Evolutionary conservation across 768 basidiomycete genomes (phyloP), one percentile per base, ranked within the genome.

Genomic region (Leccinum longicurvipes): DNA sequence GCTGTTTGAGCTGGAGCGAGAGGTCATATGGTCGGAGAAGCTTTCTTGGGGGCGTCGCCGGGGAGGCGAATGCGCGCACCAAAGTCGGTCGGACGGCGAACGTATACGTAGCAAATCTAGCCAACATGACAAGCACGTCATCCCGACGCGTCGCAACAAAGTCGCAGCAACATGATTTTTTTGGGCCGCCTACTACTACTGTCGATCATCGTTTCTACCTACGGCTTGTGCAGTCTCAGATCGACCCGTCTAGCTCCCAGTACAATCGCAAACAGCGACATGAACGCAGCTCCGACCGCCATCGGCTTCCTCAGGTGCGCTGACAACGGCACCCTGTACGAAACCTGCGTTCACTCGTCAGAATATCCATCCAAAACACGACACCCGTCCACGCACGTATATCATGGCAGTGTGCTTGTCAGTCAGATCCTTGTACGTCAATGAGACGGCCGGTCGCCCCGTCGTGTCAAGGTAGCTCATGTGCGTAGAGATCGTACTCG

Each of bases 391-490:
- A 80, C 93, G 65, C 66, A 98, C 94, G 68, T 90, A 90, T 64
- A 99, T 87, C 58, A 79, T 76, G 55, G 85, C 85, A 14, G 81
- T 80, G 68, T 98, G 95, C 61, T 80, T 85, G 66, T 89, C 82
- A 0, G 92, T 93, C 57, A 93, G 75, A 54, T 87, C 73, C 51
- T 81, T 74, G 74, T 93, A 96, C 53, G 77, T 71, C 61, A 98
- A 77, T 6, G 81, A 82, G 55, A 98, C 73, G 6, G 80, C 79
- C 9, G 94, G 94, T 25, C 95, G 86, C 28, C 97, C 97, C 41
- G 78, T 80, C 34, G 94, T 92, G 71, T 99, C 97, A 27, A 99
- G 84, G 74, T 96, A 98, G 5, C 91, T 91, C 58, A 80, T 81
- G 63, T 93, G 89, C 17, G 78, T 89, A n/a, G 81, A 82, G 50